Conservation (phyloP, 495 filamentous ascomycete genomes). For the Apiosordaria backusii region DNA sequence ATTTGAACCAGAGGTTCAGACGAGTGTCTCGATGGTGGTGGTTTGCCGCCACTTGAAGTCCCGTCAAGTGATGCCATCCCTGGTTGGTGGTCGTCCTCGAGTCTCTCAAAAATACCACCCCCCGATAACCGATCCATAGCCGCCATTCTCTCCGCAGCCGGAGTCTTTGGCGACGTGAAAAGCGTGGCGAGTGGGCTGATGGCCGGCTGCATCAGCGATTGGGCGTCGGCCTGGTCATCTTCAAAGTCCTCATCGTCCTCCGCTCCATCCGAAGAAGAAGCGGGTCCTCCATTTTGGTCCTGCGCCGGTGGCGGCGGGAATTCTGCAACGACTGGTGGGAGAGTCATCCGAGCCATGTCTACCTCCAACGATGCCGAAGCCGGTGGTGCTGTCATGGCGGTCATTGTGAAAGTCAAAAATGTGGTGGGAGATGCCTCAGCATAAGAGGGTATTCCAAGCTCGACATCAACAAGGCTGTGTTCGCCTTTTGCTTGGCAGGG, state of each 20-base stretch:
- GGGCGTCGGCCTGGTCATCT: conserved; percentile 52
- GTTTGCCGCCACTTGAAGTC: neutral
- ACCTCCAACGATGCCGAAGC: neutral
- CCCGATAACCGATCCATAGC: conserved; percentile 57
- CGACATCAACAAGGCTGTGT: conserved; percentile 11
- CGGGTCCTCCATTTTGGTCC: conserved; percentile 10
- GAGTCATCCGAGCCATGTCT: neutral
- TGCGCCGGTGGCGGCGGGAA: neutral
- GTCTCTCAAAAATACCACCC: conserved; percentile 51
- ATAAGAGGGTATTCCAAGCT: neutral
- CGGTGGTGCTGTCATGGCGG: neutral
- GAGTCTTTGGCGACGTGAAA: conserved; percentile 66
- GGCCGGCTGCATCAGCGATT: conserved; percentile 69
- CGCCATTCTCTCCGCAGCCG: conserved; percentile 70
- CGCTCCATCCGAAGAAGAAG: conserved; percentile 29
- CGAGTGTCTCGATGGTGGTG: neutral
- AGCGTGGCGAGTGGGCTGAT: conserved; percentile 69
- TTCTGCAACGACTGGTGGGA: neutral
- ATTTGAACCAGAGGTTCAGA: neutral
- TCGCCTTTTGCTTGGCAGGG: conserved; percentile 4
- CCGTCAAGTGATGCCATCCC: neutral
- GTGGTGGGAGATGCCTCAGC: neutral
- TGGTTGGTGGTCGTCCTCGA: conserved; percentile 13
- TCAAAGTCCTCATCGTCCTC: conserved; percentile 34
- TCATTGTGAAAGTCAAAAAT: neutral